Conservation (phyloP, 2,329 filamentous ascomycete genomes). For the Ophiostoma tasmaniense region DNA sequence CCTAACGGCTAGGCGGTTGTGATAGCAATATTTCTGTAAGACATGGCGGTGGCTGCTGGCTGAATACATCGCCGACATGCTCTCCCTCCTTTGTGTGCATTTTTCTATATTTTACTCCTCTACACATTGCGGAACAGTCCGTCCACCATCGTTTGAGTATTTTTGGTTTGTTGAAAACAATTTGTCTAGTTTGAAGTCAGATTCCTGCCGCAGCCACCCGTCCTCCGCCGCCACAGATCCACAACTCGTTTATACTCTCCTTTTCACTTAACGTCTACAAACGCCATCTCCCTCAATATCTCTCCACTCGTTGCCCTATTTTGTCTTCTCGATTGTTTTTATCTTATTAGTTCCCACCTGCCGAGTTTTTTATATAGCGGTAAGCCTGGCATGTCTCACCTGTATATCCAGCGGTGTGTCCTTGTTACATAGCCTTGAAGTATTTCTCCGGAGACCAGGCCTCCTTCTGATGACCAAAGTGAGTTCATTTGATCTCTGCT, state of each 20-base stretch:
- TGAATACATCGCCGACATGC: neutral
- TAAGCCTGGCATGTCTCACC: neutral
- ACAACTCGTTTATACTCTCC: neutral
- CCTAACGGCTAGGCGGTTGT: neutral
- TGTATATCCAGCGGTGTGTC: neutral
- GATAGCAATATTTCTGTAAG: neutral
- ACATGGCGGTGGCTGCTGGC: neutral
- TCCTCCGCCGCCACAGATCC: neutral
- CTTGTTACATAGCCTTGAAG: neutral
- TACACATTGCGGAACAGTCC: neutral
- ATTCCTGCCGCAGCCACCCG: neutral
- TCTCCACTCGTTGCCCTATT: neutral
- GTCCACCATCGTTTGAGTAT: neutral
- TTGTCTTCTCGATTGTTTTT: neutral
- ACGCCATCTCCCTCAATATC: neutral
- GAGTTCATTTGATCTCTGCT: neutral
- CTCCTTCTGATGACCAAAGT: neutral
- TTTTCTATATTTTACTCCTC: neutral
- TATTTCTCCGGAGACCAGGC: neutral
- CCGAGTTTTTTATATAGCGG: neutral
- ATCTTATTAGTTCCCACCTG: neutral
- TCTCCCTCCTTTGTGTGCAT: neutral
- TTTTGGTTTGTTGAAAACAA: neutral
- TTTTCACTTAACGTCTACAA: neutral
- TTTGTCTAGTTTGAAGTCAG: neutral